Base-by-base conservation (phyloP, 2,329 filamentous ascomycete genomes). In the Apiospora kogelbergensis region DNA sequence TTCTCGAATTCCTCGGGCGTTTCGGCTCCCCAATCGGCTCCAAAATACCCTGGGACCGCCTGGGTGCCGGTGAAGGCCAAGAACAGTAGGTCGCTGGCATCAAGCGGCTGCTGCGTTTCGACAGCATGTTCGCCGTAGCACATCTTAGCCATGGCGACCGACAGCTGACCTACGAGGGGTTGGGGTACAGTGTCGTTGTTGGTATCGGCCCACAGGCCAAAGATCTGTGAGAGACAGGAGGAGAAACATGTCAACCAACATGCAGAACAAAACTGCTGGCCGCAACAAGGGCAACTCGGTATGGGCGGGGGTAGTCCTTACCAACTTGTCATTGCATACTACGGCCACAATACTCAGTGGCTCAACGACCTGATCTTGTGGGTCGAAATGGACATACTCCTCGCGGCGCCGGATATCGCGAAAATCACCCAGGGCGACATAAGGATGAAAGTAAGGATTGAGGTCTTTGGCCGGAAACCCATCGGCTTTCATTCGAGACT, bases 301-400 rank as follows among this genome's bases (percentile, higher is more conserved):
- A 22, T 20, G 41, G 24, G 41, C 30, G 15, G 20, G 22, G 24
- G 41, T 7, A 45, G 30, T 11, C 17, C 63, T 65, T 42, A 65
- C 63, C 41, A 65, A 33, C n/a, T 42, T 65, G 22, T 13, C 41
- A 33, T 65, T 65, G 33, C 63, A 65, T 13, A 65, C 4, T 22
- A 89, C 84, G 0, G 85, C 86, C 73, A 89, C 84, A 6, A 89
- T 77, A 68, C 84, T 85, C 69, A 88, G 74, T 2, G 85, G 84
- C 72, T 84, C 72, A 33, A 89, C 80, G 0, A 82, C 82, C 15
- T 79, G 73, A 2, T 78, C 63, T 24, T 76, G 68, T 0, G 85
- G 84, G 46, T 84, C 75, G 57, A 84, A 87, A 0, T 73, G 77
- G 13, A 76, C 75, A 69, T 76, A 81, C 7, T 73, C 76, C 5